phyloP scores from a whole-genome alignment of 305 asterid species.

The Plantago coronopus region DNA sequence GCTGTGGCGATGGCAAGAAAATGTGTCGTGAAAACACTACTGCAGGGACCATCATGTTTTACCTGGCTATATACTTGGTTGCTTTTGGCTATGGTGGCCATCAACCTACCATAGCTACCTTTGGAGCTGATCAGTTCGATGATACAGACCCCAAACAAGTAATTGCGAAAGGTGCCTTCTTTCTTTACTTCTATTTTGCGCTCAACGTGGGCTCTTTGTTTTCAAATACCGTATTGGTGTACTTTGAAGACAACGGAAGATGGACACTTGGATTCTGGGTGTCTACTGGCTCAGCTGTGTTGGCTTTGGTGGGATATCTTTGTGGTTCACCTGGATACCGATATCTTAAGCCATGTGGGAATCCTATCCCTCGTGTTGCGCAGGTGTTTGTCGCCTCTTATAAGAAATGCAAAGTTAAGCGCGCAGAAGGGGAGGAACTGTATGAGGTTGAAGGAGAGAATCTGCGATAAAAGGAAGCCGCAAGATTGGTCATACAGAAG shows the following conservation, averaged over 20 bases:
- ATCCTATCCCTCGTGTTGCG: constrained; percentile 58
- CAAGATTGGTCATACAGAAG: constrained; percentile 53
- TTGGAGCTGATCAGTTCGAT: constrained; percentile 72
- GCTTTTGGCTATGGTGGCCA: constrained; percentile 87
- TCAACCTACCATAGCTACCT: constrained; percentile 77
- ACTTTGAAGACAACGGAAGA: constrained; percentile 54
- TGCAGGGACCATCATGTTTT: constrained; percentile 35
- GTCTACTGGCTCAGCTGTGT: constrained; percentile 46
- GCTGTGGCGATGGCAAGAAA: constrained; percentile 54
- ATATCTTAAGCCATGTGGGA: constrained; percentile 55
- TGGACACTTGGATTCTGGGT: constrained; percentile 70
- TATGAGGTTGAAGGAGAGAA: constrained; percentile 48
- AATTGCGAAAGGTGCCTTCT: constrained; percentile 43
- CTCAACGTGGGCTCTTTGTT: constrained; percentile 63
- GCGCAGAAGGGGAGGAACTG: constrained; percentile 21
- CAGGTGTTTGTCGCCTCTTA: constrained; percentile 60
- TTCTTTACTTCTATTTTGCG: constrained; percentile 64
- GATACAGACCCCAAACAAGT: constrained; percentile 32
- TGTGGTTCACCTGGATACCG: constrained; percentile 48
- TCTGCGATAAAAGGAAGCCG: constrained; percentile 63
- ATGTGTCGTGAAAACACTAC: constrained; percentile 29
- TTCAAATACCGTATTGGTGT: constrained; percentile 63
- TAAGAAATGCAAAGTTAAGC: constrained; percentile 28
- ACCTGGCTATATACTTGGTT: constrained; percentile 58
- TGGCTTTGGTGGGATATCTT: constrained; percentile 41